Conservation (phyloP, 2,329 filamentous ascomycete genomes). For the Davidsoniella virescens region DNA sequence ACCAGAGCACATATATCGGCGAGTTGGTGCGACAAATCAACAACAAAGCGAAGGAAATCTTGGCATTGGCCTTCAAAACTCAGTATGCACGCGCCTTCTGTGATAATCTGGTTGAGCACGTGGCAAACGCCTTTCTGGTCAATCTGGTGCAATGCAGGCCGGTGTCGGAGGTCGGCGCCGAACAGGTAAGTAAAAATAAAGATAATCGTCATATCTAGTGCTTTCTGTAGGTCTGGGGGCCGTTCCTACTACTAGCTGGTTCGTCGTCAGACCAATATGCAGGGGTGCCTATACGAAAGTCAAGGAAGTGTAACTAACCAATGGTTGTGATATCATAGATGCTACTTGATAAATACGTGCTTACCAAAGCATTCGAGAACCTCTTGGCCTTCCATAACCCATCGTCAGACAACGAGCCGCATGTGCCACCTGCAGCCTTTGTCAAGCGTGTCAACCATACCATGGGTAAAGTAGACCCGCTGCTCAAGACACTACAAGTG, state of each 20-base stretch:
- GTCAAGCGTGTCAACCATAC: constrained; percentile 71
- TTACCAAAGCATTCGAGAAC: constrained; percentile 63
- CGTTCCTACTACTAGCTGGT: too few relatives aligned
- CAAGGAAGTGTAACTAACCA: constrained; percentile 15
- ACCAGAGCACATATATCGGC: constrained; percentile 82
- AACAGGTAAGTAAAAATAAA: constrained; percentile 44
- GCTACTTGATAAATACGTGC: constrained; percentile 84
- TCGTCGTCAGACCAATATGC: too few relatives aligned
- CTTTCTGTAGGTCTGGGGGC: too few relatives aligned
- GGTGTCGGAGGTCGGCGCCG: constrained; percentile 83
- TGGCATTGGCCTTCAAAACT: constrained; percentile 67
- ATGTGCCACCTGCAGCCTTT: constrained; percentile 42
- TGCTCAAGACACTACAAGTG: constrained; percentile 94
- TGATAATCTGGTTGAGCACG: constrained; percentile 82
- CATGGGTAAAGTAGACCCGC: constrained; percentile 75
- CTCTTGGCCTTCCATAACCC: constrained; percentile 45
- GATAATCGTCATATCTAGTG: neutral
- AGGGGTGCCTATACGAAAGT: too few relatives aligned
- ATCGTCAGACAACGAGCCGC: constrained; percentile 15
- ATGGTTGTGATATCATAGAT: constrained; percentile 38
- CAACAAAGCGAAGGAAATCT: constrained; percentile 53
- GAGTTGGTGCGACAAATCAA: constrained; percentile 65
- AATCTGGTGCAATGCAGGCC: constrained; percentile 82
- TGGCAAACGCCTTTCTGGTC: constrained; percentile 62
- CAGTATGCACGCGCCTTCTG: constrained; percentile 91